A percentile compares a stretch with the other conserved stretches of the same genome.
Conservation (phyloP, 2,329 filamentous ascomycete genomes). For the Ampelomyces quisqualis region DNA sequence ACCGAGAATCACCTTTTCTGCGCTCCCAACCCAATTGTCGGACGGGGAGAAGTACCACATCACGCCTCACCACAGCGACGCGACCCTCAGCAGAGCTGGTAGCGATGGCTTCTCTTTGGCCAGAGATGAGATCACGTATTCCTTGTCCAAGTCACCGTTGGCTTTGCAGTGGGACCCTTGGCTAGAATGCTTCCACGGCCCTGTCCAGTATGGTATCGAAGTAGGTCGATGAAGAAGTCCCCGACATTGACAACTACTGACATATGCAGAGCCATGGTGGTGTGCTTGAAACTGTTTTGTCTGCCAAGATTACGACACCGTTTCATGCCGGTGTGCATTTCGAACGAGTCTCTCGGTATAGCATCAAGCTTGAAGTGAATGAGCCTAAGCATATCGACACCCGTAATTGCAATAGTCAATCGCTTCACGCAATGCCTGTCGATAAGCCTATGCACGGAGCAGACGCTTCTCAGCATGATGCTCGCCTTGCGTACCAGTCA, state of each 20-base stretch:
- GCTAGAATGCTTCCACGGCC: slow-evolving; percentile 24
- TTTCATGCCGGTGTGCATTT: slow-evolving; percentile 34
- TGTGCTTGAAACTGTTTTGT: slow-evolving; percentile 15
- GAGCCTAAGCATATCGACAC: no score
- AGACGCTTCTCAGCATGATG: no score
- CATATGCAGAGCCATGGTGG: not conserved
- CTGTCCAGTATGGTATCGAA: slow-evolving; percentile 17
- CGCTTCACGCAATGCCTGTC: no score
- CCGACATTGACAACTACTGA: not conserved
- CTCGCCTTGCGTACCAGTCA: no score
- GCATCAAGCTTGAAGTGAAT: slow-evolving; percentile 19
- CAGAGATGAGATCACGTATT: slow-evolving; percentile 11
- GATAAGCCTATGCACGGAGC: no score
- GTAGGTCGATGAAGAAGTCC: no score
- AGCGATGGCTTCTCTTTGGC: not conserved
- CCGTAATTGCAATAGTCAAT: no score
- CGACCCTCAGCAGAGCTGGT: not conserved
- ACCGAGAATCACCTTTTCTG: slow-evolving; percentile 22
- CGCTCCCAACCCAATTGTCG: slow-evolving; percentile 11
- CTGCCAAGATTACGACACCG: slow-evolving; percentile 13
- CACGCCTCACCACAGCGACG: slow-evolving; percentile 9
- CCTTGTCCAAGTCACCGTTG: slow-evolving; percentile 9
- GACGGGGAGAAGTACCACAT: slow-evolving; percentile 26
- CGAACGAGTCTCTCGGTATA: slow-evolving; percentile 34
- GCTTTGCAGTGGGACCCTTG: slow-evolving; percentile 22